Evolutionary conservation across 805 yeast genomes (phyloP), one percentile per base, ranked within the genome.

Genomic region (Starmerella ratchasimensis): DNA sequence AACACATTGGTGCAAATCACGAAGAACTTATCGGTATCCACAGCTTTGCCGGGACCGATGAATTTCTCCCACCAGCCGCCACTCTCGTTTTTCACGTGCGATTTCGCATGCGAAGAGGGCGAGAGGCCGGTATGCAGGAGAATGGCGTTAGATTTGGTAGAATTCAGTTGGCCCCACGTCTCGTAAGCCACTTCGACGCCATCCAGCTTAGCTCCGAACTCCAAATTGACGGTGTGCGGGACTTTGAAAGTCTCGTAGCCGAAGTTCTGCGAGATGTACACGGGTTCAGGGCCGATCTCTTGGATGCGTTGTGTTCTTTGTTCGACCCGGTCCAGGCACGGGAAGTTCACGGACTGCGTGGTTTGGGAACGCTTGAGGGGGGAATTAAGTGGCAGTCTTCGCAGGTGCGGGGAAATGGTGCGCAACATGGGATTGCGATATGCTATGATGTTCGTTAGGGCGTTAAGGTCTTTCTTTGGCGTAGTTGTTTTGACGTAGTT

Each of bases 51-150:
- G 1, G 94, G 81, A 0, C 96, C 96, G 36, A 86, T 82, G 58
- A 84, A 84, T 41, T 74, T 69, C 54, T 86, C 95, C 96, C 96
- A 86, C 96, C 96, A 86, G 13, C 96, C 96, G 4, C 74, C 72
- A 44, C 71, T 69, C 5, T 71, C 56, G 55, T 84, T 84, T 22
- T 68, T 63, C 0, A 64, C 61, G 42, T 80, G 90, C 3, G 94
- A 80, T 51, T 72, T 79, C 8, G 95, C 96, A 61, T 86, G 96
- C 2, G 94, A 81, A 0, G 94, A 80, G 0, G 95, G 95, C 0
- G 94, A 80, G 15, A 86, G 65, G 0, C 96, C 96, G 0, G 96
- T 86, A 52, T 86, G 95, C 8, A 86, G 60, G 26, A 86, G 63
- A 16, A 86, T 71, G 10, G 84, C 80, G 53, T 86, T 86, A 16